Evolutionary conservation across 2,329 filamentous ascomycete genomes (phyloP).

Genomic region (Diplodia mutila): DNA sequence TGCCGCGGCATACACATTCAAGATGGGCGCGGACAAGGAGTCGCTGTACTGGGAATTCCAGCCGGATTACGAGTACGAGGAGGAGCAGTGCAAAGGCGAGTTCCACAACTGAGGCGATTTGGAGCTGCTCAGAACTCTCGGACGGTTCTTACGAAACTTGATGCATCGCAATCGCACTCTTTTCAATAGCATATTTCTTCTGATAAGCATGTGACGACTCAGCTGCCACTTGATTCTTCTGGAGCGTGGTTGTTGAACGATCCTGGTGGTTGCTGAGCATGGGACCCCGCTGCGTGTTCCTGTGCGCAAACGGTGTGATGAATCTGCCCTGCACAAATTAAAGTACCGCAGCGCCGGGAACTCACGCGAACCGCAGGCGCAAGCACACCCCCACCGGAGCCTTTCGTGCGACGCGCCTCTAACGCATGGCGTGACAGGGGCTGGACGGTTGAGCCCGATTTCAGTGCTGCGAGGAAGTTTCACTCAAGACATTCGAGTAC

Average conservation of each 20-base stretch:
- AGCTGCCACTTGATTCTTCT: not conserved
- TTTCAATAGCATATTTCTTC: not conserved
- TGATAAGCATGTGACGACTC: not conserved
- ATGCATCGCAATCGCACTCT: not conserved
- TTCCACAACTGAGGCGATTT: conserved; percentile 15
- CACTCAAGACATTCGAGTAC: not conserved
- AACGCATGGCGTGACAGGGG: not conserved
- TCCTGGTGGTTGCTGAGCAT: not conserved
- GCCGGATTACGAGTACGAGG: conserved; percentile 49
- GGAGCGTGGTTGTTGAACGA: not conserved
- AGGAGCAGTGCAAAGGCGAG: conserved; percentile 29
- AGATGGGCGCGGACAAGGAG: conserved; percentile 53
- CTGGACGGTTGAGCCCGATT: not conserved
- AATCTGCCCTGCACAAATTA: not conserved
- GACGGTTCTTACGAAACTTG: not conserved
- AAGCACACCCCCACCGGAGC: not conserved
- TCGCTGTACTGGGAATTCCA: conserved; percentile 57
- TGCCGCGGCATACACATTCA: conserved; percentile 58
- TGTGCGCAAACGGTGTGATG: not conserved
- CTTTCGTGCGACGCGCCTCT: not conserved
- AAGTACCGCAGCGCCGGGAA: not conserved
- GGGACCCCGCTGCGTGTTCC: not conserved
- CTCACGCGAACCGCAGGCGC: not conserved
- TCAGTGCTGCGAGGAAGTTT: not conserved
- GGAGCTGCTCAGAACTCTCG: not conserved